Conservation (phyloP, 1,284 basidiomycete genomes). For the Trichosporon coremiiforme region DNA sequence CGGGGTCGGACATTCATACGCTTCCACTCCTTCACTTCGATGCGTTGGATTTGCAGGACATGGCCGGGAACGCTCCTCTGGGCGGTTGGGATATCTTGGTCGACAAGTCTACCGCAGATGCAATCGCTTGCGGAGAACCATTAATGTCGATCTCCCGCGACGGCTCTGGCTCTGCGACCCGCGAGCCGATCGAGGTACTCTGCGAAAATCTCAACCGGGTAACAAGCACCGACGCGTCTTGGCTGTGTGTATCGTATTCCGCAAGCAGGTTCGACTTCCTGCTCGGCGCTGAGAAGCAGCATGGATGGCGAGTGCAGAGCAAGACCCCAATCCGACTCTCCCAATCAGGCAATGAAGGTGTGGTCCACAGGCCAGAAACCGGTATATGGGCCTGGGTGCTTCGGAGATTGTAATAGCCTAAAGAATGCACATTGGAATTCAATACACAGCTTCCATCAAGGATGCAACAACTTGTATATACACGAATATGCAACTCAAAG, state of each 20-base stretch:
- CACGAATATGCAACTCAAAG: background rate
- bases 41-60: constrained; percentile 12
- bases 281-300: background rate
- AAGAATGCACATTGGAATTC: too few relatives aligned
- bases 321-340: constrained; percentile 12
- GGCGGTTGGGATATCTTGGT: constrained; percentile 44
- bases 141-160: background rate
- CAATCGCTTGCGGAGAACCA: constrained; percentile 48
- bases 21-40: constrained; percentile 23
- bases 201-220: constrained; percentile 37
- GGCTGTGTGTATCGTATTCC: constrained; percentile 50
- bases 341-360: background rate
- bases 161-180: background rate
- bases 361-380: constrained; percentile 27
- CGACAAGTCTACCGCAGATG: constrained; percentile 54
- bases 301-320: constrained; percentile 18
- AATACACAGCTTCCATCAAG: background rate
- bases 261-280: constrained; percentile 40
- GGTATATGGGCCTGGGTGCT: constrained; percentile 30
- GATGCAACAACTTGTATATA: background rate
- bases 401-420: background rate
- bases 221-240: constrained; percentile 32
- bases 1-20: background rate
- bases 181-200: constrained; percentile 38
- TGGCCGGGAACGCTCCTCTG: constrained; percentile 13